phyloP scores from a whole-genome alignment of 2,329 filamentous ascomycete species.

The Basipetospora sp. region DNA sequence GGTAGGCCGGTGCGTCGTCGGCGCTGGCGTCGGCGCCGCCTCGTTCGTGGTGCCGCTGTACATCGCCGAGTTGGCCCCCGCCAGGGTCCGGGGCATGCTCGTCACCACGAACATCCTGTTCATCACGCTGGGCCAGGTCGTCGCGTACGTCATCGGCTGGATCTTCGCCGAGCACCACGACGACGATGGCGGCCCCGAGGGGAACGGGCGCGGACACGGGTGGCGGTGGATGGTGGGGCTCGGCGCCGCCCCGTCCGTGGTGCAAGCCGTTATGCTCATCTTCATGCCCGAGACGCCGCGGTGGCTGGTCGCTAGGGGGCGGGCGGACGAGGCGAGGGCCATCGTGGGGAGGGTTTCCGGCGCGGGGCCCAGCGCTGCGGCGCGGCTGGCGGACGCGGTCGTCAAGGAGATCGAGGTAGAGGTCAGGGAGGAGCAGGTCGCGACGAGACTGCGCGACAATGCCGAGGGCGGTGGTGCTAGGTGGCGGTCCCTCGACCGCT shows the following conservation, averaged over 20 bases:
- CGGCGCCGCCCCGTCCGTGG: conserved; percentile 58
- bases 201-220: conserved; percentile 32
- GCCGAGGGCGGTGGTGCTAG: conserved; percentile 24
- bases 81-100: conserved; percentile 59
- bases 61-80: conserved; percentile 72
- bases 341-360: conserved; percentile 55
- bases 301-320: conserved; percentile 63
- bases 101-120: conserved; percentile 73
- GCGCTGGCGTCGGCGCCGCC: conserved; percentile 57
- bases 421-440: conserved; percentile 53
- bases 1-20: conserved; percentile 51
- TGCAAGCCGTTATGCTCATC: conserved; percentile 55
- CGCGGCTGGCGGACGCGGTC: conserved; percentile 39
- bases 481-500: conserved; percentile 11
- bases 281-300: conserved; percentile 78
- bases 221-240: conserved; percentile 91
- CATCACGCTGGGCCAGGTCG: conserved; percentile 74
- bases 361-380: conserved; percentile 24
- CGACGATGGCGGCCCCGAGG: too few relatives aligned
- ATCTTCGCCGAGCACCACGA: conserved; percentile 46
- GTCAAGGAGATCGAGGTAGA: conserved; percentile 59
- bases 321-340: conserved; percentile 42
- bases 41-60: conserved; percentile 78
- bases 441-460: conserved; percentile 20
- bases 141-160: conserved; percentile 79